Evolutionary conservation across 176 grass and related monocot species (phyloP), one percentile per base, ranked within the genome.

Genomic region (Oryza glaberrima): DNA sequence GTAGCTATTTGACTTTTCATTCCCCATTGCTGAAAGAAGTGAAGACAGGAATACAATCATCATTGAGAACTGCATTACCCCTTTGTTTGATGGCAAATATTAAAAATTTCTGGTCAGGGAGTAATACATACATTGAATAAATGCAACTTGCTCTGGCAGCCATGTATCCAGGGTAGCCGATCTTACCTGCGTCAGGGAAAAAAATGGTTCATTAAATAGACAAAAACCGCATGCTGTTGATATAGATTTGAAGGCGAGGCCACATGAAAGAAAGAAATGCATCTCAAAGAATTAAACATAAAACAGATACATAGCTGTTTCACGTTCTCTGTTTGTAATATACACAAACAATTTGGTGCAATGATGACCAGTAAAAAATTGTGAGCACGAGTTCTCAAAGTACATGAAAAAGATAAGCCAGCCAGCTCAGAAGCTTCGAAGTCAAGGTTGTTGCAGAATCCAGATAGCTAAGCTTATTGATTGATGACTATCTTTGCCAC

Each of bases 131-230:
- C 97, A 88, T 88, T 99, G 97, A 91, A 99, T 96, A 90, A 96
- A 96, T 89, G 90, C 76, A 88, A 99, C 94, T 91, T 99, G 97
- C 78, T 99, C 97, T 6, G 97, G 97, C 52, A 99, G 82, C 97
- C 97, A 99, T 90, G 97, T 99, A 81, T 99, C 97, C 48, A 99
- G 71, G 56, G 97, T 96, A 23, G 94, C 97, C 48, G 97, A 99
- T 80, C 97, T 94, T 67, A 99, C 97, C 97, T 99, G 88, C 10
- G 69, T 28, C 25, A 73, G 11, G 11, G 7, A 82, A 78, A 40
- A 60, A 63, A 82, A 78, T 47, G 10, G 7, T 78, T 46, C 32
- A 70, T 43, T 78, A 71, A 11, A 73, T 54, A 44, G 2, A 28
- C 43, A 78, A 36, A 69, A 34, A 80, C 6, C 11, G 3, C 9